These are phyloP conservation scores for Tieghemostelium lacteum DNA, from an alignment of 78 protist species.

Conservation along the genomic window DNA sequence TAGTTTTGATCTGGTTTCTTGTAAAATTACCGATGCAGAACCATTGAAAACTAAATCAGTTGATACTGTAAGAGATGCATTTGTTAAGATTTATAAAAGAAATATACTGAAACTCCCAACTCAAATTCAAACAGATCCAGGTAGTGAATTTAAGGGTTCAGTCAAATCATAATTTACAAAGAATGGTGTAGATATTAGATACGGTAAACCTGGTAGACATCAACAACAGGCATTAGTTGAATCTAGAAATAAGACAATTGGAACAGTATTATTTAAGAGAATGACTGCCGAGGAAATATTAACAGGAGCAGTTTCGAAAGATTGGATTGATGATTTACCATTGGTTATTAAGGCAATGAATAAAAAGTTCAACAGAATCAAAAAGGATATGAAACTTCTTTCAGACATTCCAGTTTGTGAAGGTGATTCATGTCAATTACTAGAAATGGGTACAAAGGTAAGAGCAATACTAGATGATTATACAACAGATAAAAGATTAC, in stretches of 20 bases:
- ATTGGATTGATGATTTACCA: conserved; percentile 8
- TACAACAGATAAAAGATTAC: no score
- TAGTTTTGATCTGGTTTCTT: no score
- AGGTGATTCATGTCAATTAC: conserved; percentile 8
- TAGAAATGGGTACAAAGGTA: neutral
- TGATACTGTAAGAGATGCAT: no score
- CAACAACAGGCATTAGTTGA: neutral
- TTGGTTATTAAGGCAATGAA: neutral
- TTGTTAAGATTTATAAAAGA: conserved; percentile 2
- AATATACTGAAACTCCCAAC: neutral
- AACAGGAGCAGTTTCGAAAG: neutral
- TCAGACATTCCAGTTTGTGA: neutral
- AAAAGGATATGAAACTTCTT: neutral
- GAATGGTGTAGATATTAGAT: neutral
- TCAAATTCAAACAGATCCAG: conserved; percentile 2
- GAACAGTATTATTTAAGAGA: neutral
- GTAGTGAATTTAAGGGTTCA: conserved; percentile 1
- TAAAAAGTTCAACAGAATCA: neutral
- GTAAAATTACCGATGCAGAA: no score
- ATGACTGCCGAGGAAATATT: neutral
- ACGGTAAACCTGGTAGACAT: no score
- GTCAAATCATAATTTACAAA: neutral
- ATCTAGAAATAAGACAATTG: neutral
- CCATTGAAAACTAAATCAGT: no score
- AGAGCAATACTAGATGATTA: conserved; percentile 2